Base-by-base conservation (phyloP, 73 alveolate genomes). In the Paramecium pentaurelia region DNA sequence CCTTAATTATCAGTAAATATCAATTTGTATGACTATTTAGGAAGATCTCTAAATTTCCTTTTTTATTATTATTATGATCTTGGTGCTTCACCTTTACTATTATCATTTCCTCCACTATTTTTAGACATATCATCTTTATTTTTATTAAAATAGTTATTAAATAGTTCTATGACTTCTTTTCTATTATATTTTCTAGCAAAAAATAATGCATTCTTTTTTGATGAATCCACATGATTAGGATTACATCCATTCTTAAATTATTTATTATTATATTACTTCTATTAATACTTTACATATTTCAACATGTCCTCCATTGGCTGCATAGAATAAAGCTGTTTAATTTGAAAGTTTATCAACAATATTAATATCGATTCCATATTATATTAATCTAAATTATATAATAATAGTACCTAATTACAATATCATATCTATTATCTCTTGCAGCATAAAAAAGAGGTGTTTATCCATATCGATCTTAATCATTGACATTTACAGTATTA, bases 261-360 rank as follows among this genome's bases (percentile, higher is more conserved):
- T 12, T 6, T 54, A 54, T 54, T 11, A 36, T 36, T 10, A 5
- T 36, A 14, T 11, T 73, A 73, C 87, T 32, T 92, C 98, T n/a
- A 97, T 83, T 93, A 96, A 92, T 14, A 93, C 51, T 83, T 93
- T 95, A 37, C 96, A 95, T 30, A 95, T 88, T 86, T 96, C 97
- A 20, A 93, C 80, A 86, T 97, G 96, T 77, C 99, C 99, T 80
- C 97, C 99, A 85, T 99, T 89, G 2, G 99, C 97, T 40, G 98
- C 96, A 86, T 98, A 98, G 91, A 95, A 98, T 30, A 98, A 89
- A 22, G 98, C 96, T 14, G 98, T 97, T 90, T 97, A 95, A 7
- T 97, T 97, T 93, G 96, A 92, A 25, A 94, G 77, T 25, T 40
- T 89, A 93, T 97, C 99, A 37, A 88, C 93, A 45, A 94, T 96